phyloP scores from a whole-genome alignment of 2,329 filamentous ascomycete genomes.

The Parascedosporium putredinis region DNA sequence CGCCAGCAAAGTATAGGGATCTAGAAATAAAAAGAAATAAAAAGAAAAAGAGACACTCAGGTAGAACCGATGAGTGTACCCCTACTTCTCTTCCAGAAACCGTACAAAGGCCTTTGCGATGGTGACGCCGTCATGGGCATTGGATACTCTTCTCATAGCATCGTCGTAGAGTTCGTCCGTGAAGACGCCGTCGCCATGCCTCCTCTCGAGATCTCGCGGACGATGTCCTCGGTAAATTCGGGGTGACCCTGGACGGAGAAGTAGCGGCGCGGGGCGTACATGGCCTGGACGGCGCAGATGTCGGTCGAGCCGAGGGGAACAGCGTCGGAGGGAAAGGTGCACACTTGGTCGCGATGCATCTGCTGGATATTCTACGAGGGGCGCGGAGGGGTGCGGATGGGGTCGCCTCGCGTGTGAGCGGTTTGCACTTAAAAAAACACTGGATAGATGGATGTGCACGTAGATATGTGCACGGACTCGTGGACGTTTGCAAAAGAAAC shows the following conservation, averaged over 20 bases:
- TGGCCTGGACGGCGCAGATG: slow-evolving; percentile 65
- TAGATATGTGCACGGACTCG: no score
- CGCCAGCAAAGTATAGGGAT: no score
- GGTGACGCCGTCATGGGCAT: slow-evolving; percentile 68
- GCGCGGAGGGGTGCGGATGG: no score
- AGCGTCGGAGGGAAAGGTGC: slow-evolving; percentile 49
- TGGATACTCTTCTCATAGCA: slow-evolving; percentile 53
- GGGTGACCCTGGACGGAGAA: slow-evolving; percentile 81
- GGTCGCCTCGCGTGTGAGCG: no score
- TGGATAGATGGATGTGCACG: no score
- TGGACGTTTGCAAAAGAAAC: not conserved
- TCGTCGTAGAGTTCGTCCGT: slow-evolving; percentile 57
- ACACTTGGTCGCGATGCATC: slow-evolving; percentile 76
- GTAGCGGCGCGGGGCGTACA: slow-evolving; percentile 56
- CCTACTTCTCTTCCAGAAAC: slow-evolving; percentile 48
- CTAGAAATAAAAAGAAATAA: not conserved
- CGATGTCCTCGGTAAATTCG: slow-evolving; percentile 66
- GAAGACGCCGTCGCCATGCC: slow-evolving; percentile 60
- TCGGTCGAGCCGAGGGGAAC: slow-evolving; percentile 54
- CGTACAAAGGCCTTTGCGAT: slow-evolving; percentile 65
- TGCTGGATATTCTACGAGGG: slow-evolving; percentile 62
- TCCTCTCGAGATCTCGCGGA: slow-evolving; percentile 54
- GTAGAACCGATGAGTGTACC: no score
- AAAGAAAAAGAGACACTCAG: not conserved
- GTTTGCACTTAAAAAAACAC: no score